phyloP scores from a whole-genome alignment of 306 rosid species.

The Cucurbita maxima region DNA sequence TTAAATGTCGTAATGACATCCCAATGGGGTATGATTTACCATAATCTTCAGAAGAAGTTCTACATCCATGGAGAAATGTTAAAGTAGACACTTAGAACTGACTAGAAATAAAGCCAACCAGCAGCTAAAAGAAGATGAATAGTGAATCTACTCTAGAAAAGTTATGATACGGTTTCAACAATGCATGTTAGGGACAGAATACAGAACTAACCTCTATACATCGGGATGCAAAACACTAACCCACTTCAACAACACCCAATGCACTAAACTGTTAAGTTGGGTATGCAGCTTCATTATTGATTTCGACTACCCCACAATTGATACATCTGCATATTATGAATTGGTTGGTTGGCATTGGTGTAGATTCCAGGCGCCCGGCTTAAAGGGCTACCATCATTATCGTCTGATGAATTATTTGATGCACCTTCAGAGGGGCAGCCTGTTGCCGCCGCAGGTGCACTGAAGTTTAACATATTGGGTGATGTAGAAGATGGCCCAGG shows the following conservation, averaged over 20 bases:
- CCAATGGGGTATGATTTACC: background rate
- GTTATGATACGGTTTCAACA: background rate
- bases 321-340: constrained; percentile 38
- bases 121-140: background rate
- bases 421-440: constrained; percentile 51
- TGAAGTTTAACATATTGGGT: constrained; percentile 43
- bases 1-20: background rate
- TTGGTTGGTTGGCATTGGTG: constrained; percentile 34
- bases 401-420: constrained; percentile 59
- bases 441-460: constrained; percentile 24
- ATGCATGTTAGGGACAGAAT: constrained; percentile 7
- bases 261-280: constrained; percentile 15
- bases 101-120: background rate
- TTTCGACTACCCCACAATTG: constrained; percentile 49
- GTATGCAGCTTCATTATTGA: constrained; percentile 38
- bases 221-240: constrained; percentile 8
- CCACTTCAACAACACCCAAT: constrained; percentile 17
- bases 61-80: background rate
- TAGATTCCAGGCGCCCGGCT: constrained; percentile 33
- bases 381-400: constrained; percentile 38
- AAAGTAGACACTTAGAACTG: background rate
- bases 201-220: constrained; percentile 6
- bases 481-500: constrained; percentile 35
- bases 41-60: background rate
- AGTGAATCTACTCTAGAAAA: constrained; percentile 5